Conservation (phyloP, 2,329 filamentous ascomycete genomes). For the Ophiostoma ips region DNA sequence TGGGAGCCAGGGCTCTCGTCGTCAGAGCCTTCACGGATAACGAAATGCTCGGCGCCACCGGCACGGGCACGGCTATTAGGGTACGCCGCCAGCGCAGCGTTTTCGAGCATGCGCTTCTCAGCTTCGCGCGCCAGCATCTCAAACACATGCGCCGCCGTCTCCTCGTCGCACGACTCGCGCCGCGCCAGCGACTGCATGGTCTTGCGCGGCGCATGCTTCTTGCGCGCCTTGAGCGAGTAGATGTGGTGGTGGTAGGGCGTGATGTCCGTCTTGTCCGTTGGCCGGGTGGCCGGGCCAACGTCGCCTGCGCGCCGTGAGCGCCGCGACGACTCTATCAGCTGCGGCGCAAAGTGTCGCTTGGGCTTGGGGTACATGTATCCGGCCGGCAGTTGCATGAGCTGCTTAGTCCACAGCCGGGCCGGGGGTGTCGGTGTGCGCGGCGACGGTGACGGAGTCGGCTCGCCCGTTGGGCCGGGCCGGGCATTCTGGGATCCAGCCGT, state of each 20-base stretch:
- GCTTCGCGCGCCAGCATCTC: constrained; percentile 68
- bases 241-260: constrained; percentile 49
- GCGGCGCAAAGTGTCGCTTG: constrained; percentile 53
- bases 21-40: constrained; percentile 49
- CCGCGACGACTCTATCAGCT: constrained; percentile 68
- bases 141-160: constrained; percentile 62
- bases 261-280: constrained; percentile 59
- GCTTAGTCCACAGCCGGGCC: constrained; percentile 3
- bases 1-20: constrained; percentile 25
- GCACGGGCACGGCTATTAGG: constrained; percentile 57
- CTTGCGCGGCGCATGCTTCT: constrained; percentile 22
- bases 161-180: constrained; percentile 61
- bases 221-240: constrained; percentile 35
- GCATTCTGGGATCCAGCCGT: constrained; percentile 16
- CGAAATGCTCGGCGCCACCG: constrained; percentile 58
- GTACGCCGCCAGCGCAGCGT: constrained; percentile 57
- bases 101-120: constrained; percentile 64
- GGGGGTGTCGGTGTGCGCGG: constrained; percentile 27
- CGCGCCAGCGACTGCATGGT: constrained; percentile 29
- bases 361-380: constrained; percentile 15
- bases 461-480: constrained; percentile 22
- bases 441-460: constrained; percentile 37
- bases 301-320: constrained; percentile 56
- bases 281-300: constrained; percentile 44
- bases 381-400: background rate